Percentiles rank a stretch among this genome's conserved stretches.
Evolutionary conservation across 2,329 filamentous ascomycete genomes (phyloP).

Genomic region (Aspergillus novoparasiticus): DNA sequence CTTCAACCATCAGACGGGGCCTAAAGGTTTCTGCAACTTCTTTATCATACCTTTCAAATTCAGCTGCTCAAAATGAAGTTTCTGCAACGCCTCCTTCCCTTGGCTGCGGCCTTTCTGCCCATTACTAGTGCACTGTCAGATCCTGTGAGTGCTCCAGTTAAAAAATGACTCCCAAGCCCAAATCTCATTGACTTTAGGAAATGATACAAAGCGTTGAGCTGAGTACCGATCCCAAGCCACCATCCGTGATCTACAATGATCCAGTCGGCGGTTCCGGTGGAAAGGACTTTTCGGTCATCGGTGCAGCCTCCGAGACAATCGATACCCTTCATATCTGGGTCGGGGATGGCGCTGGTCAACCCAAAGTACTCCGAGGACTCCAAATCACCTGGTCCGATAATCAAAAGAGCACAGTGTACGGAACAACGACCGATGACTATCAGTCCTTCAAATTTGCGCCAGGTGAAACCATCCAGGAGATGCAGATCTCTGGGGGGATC

Average conservation of each 20-base stretch:
- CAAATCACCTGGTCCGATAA: neutral
- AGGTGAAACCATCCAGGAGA: neutral
- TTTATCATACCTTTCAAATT: neutral
- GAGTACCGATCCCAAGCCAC: too few species aligned
- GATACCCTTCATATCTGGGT: neutral
- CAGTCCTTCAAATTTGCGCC: neutral
- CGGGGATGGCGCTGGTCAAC: neutral
- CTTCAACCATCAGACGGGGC: neutral
- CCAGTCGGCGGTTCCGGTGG: neutral
- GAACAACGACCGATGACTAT: neutral
- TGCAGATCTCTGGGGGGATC: neutral
- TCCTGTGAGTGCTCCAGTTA: neutral
- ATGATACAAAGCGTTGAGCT: neutral
- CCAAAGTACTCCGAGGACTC: neutral
- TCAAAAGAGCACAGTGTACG: neutral
- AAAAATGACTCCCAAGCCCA: neutral
- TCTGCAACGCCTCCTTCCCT: neutral
- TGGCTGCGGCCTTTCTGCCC: neutral
- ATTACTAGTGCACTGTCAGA: neutral
- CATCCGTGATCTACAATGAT: neutral
- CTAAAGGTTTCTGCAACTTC: accelerated
- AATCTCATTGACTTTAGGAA: neutral
- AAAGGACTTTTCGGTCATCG: neutral
- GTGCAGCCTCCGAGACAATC: neutral
- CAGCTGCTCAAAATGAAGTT: neutral